Evolutionary conservation across 2,329 filamentous ascomycete species (phyloP).

Genomic region (Monascus ruber): DNA sequence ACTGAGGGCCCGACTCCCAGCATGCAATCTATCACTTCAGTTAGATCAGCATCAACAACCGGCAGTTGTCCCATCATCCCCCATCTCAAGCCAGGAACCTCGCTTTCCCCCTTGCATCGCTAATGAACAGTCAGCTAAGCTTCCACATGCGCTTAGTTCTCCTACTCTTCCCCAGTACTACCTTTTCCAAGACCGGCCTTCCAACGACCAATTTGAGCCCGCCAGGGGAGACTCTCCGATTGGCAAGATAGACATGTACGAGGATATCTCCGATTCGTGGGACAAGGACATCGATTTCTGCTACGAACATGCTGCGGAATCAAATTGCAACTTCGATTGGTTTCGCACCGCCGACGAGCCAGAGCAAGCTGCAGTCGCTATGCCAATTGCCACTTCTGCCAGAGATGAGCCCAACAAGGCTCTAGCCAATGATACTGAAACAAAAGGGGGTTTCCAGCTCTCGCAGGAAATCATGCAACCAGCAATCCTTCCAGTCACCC

Average conservation of each 20-base stretch:
- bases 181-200: slow-evolving; percentile 6
- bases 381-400: slow-evolving; percentile 1
- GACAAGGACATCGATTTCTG: slow-evolving; percentile 53
- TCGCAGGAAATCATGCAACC: too few relatives aligned
- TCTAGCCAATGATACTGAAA: too few relatives aligned
- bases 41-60: slow-evolving; percentile 3
- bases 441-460: too few relatives aligned
- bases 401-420: too few relatives aligned
- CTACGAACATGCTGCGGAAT: slow-evolving; percentile 50
- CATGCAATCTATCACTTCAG: slow-evolving; percentile 11
- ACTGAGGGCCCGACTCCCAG: slow-evolving; percentile 7
- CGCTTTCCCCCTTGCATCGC: slow-evolving; percentile 21
- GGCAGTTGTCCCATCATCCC: slow-evolving; percentile 4
- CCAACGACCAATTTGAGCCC: slow-evolving; percentile 8
- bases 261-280: slow-evolving; percentile 38
- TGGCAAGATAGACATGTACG: slow-evolving; percentile 11
- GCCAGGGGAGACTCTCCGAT: slow-evolving; percentile 6
- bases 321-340: slow-evolving; percentile 52
- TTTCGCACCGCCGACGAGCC: slow-evolving; percentile 24
- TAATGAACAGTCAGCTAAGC: slow-evolving; percentile 25
- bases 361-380: slow-evolving; percentile 7
- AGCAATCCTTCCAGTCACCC: slow-evolving; percentile 30
- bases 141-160: slow-evolving; percentile 36
- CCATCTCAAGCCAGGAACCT: slow-evolving; percentile 10
- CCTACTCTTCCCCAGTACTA: slow-evolving; percentile 23